Base-by-base conservation (phyloP, 345 rosid genomes). In the Ailanthus altissimus region DNA sequence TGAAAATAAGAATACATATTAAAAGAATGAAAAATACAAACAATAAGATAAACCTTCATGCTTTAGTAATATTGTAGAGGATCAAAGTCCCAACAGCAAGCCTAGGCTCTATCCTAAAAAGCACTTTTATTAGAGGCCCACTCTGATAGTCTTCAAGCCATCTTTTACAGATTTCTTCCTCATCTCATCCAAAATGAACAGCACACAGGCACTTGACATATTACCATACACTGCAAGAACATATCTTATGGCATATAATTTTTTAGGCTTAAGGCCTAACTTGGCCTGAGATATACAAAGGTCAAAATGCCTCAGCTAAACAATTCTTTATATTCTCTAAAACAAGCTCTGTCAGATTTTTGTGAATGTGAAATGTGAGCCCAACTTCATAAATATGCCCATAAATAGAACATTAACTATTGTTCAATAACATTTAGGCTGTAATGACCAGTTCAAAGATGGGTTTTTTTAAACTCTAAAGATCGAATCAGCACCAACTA, bases 21-120 rank as follows among this genome's bases (percentile, higher is more conserved):
- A n/a, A n/a, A n/a, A n/a, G n/a, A n/a, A n/a, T n/a, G n/a, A n/a
- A n/a, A n/a, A n/a, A n/a, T n/a, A n/a, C n/a, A n/a, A n/a, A n/a
- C n/a, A n/a, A n/a, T n/a, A n/a, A n/a, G n/a, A n/a, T n/a, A n/a
- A n/a, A n/a, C 47, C 0, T 18, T 54, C 51, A 70, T 16, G 73
- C 60, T 47, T n/a, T 20, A 26, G 75, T 50, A 45, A 83, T 50
- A 20, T 86, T 81, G n/a, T 78, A 89, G 18, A 88, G 85, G 8
- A 84, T 89, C 16, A 88, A 82, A 0, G 85, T 86, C 81, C 86
- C 89, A 58, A 84, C 79, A 6, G 88, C 81, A 20, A 88, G 74
- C 2, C 91, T 88, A 7, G 91, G 89, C n/a, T 89, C 89, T 47
- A 88, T 83, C 5, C 91, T 88, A 6, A 88, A 75, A 14, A 84